Base-by-base conservation (phyloP, 306 rosid genomes). In the Begonia fuchsioides region DNA sequence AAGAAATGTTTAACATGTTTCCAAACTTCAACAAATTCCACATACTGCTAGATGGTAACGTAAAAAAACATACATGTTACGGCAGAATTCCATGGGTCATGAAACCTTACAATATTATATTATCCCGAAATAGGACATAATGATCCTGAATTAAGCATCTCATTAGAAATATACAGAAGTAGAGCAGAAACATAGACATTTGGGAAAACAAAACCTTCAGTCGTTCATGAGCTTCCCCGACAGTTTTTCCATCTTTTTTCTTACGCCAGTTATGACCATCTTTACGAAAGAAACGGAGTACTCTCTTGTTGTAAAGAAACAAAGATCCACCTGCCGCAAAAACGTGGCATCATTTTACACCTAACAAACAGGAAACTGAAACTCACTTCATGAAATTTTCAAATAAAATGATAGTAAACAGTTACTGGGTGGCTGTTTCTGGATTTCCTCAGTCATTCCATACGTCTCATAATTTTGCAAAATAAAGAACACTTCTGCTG, bases 191-290 rank as follows among this genome's bases (percentile, higher is more conserved):
- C 35, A 26, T 26, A 26, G 35, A 26, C 35, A 26, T 26, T 26
- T 2, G 35, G 35, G 8, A 26, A 26, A 26, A 26, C n/a, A 26
- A 17, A 58, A 90, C 98, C 98, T 92, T 92, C 63, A 92, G 98
- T 39, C 87, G 77, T 59, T 92, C 98, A 35, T 92, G 98, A 16
- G 93, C 98, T 77, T 92, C 98, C 14, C 86, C 77, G 32, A 92
- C 96, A 18, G 94, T 71, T 73, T 67, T 75, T 52, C 96, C 96
- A 58, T 85, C 87, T 70, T 26, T 92, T 81, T 92, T 92, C 65
- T 85, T 92, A 53, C 98, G 81, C 96, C 98, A 92, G 46, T 39
- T 71, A 66, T 85, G 87, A 47, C 98, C 98, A 52, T 92, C 98
- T 66, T 43, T 92, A 38, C 98, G 96, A 57, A 92, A 92, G 74